Evolutionary conservation across 441 rosid genomes (phyloP), one percentile per base, ranked within the genome.

Genomic region (Euphorbia schlechtendalii): DNA sequence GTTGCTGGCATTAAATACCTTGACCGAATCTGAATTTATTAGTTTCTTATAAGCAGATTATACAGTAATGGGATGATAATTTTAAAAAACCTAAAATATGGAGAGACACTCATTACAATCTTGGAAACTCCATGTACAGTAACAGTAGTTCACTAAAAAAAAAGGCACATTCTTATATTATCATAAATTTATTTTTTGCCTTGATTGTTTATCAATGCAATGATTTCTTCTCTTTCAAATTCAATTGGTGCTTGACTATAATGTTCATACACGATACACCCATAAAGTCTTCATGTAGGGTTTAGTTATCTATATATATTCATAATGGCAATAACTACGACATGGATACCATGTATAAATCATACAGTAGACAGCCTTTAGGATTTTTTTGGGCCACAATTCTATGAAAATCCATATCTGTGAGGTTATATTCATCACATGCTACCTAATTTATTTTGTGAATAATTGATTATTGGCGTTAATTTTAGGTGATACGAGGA

Each of bases 271-370:
- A n/a, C n/a, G n/a, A 51, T 18, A 18, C 20, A 32, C 6, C 12
- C 21, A 14, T 18, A 51, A 45, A 18, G 49, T 40, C 41, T 56
- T 56, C 11, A 0, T 15, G 40, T 32, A 36, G 67, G 17, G 9
- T 10, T 51, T 30, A 1, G 0, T 51, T n/a, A n/a, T n/a, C n/a
- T n/a, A n/a, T n/a, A n/a, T n/a, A n/a, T 28, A 8, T 56, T 66
- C 62, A 43, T n/a, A 6, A 27, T n/a, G 8, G 46, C 60, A 40
- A 66, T 66, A 32, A 66, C 48, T 57, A 22, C 11, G 56, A 57
- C 64, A 57, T 43, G 57, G 64, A 66, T 57, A 57, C 56, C 41
- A 1, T n/a, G 53, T 25, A 65, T 55, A 65, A 55, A 53, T 17
- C 43, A 8, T 5, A 64, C 60, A 54, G 51, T 38, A 53, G 11